Percentiles rank a stretch among this genome's conserved stretches.
Evolutionary conservation across 1,284 basidiomycete genomes (phyloP).

Genomic region (Ceratobasidium sp.): DNA sequence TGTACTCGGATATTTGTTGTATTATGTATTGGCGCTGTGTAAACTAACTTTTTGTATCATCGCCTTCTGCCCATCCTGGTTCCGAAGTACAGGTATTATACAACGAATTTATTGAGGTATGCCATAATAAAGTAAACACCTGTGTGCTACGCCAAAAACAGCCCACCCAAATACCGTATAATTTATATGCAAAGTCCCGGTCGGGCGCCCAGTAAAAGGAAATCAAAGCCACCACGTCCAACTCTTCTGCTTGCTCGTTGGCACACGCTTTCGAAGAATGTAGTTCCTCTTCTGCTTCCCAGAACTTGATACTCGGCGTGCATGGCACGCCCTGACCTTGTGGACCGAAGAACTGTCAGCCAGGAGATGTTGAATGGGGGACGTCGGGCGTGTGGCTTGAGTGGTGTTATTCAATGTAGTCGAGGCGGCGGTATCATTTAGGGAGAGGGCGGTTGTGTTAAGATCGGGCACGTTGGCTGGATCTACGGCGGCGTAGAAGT

Average conservation of each 20-base stretch:
- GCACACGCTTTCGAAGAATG: conserved; percentile 22
- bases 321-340: conserved; percentile 26
- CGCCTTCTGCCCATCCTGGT: neutral
- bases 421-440: conserved; percentile 1
- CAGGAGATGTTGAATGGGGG: conserved; percentile 28
- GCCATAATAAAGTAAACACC: neutral
- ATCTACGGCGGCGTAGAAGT: conserved; percentile 13
- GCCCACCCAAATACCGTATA: neutral
- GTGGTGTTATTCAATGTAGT: neutral
- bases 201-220: neutral
- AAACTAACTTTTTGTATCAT: conserved; percentile 23
- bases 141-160: neutral
- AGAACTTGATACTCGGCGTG: neutral
- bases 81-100: neutral
- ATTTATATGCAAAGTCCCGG: neutral
- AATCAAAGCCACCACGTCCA: conserved; percentile 30
- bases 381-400: conserved; percentile 14
- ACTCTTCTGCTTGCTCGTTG: neutral
- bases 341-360: conserved; percentile 12
- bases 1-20: conserved; percentile 28
- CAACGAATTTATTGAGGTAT: neutral
- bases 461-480: neutral
- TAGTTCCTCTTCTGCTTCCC: conserved; percentile 31
- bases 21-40: conserved; percentile 22
- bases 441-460: conserved; percentile 6